These are phyloP conservation scores for Rhizopus arrhizus DNA, from an alignment of 371 early-diverging fungal genomes.

Conservation along the genomic window DNA sequence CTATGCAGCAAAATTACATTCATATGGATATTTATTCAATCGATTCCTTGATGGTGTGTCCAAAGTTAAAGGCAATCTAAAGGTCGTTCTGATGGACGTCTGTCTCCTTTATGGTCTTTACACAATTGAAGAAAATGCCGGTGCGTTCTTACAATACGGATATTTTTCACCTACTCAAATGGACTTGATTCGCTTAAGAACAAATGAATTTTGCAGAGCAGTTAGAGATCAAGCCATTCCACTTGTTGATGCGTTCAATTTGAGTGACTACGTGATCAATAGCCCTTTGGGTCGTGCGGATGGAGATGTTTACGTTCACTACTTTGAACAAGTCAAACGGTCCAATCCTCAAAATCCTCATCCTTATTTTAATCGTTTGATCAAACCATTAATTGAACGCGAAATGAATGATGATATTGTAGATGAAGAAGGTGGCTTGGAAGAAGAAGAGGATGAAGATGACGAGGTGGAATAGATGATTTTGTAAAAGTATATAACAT, in stretches of 20 bases:
- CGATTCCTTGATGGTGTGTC: conserved; percentile 81
- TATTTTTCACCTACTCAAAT: conserved; percentile 81
- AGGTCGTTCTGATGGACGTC: conserved; percentile 63
- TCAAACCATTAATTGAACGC: conserved; percentile 81
- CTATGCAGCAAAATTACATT: conserved; percentile 86
- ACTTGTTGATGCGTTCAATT: conserved; percentile 86
- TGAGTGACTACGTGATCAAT: conserved; percentile 86
- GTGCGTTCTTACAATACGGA: conserved; percentile 85
- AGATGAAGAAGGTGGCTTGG: conserved; percentile 48
- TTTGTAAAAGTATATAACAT: too few species aligned
- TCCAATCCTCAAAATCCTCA: conserved; percentile 76
- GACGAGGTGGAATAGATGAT: conserved; percentile 9
- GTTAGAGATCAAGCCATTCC: conserved; percentile 84
- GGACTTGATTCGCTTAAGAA: conserved; percentile 63
- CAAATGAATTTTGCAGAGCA: conserved; percentile 69
- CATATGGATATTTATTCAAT: conserved; percentile 82
- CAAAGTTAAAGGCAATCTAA: conserved; percentile 50
- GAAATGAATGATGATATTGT: conserved; percentile 59
- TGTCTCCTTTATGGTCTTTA: conserved; percentile 84
- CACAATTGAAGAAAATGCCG: conserved; percentile 82
- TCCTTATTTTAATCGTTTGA: conserved; percentile 80
- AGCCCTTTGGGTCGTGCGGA: conserved; percentile 88
- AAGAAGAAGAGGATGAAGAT: conserved; percentile 43
- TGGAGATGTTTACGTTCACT: conserved; percentile 86
- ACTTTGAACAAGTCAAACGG: conserved; percentile 82